phyloP scores from a whole-genome alignment of 2,329 filamentous ascomycete species.

The Zalaria obscura region DNA sequence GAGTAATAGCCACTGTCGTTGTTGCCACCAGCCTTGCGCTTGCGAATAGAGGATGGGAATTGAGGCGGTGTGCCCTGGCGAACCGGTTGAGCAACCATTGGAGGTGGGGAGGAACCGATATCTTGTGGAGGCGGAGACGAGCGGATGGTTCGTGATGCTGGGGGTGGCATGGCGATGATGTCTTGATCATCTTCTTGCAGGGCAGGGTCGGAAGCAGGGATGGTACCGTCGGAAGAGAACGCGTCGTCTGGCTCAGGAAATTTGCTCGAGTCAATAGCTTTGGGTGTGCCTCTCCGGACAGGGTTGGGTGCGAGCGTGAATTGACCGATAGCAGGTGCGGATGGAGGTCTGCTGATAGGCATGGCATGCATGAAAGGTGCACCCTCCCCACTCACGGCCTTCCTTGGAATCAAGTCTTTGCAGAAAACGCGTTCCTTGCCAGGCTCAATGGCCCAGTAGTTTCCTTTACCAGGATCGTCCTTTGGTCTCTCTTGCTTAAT shows the following conservation, averaged over 20 bases:
- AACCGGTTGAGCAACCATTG: slow-evolving; percentile 51
- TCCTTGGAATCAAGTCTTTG: slow-evolving; percentile 46
- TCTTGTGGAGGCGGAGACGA: slow-evolving; percentile 57
- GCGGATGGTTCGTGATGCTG: slow-evolving; percentile 32
- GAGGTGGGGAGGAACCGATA: slow-evolving; percentile 88
- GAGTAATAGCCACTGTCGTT: slow-evolving; percentile 97
- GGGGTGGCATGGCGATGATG: slow-evolving; percentile 23
- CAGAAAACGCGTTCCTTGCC: slow-evolving; percentile 84
- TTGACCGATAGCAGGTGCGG: slow-evolving; percentile 22
- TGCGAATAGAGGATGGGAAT: slow-evolving; percentile 46
- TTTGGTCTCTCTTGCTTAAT: slow-evolving; percentile 92
- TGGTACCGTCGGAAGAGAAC: slow-evolving; percentile 36
- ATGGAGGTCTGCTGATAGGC: slow-evolving; percentile 16
- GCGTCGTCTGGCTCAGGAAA: slow-evolving; percentile 34
- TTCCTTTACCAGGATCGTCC: slow-evolving; percentile 92
- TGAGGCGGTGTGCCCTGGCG: slow-evolving; percentile 67
- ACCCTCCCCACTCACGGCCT: slow-evolving; percentile 41
- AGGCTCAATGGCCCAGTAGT: slow-evolving; percentile 90
- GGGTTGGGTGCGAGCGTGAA: slow-evolving; percentile 19
- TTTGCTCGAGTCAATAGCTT: slow-evolving; percentile 34
- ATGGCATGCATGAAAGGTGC: slow-evolving; percentile 16
- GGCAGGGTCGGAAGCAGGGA: slow-evolving; percentile 35
- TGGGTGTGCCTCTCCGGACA: slow-evolving; percentile 19
- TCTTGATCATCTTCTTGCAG: slow-evolving; percentile 30
- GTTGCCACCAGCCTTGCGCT: slow-evolving; percentile 65